These are phyloP conservation scores for Plasmodium malariae DNA, from an alignment of 169 alveolate genomes.

Conservation along the genomic window DNA sequence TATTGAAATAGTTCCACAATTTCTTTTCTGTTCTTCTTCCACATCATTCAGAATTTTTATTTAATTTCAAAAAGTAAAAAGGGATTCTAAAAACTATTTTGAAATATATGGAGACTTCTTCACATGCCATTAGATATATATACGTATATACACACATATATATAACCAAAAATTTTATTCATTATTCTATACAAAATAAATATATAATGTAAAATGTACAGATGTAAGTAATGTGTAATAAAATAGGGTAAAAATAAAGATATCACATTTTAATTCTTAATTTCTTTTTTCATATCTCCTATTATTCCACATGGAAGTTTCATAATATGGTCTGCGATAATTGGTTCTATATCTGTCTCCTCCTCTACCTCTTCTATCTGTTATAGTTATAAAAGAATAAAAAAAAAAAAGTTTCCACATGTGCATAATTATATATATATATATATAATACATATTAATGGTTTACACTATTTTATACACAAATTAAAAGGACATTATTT, in stretches of 20 bases:
- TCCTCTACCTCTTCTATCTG: constrained; percentile 71
- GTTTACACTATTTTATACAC: no score
- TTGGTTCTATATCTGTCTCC: constrained; percentile 31
- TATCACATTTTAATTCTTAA: constrained; percentile 6
- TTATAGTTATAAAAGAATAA: not conserved
- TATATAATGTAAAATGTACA: not conserved
- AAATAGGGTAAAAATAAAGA: no score
- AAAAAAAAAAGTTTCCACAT: not conserved
- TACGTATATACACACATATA: no score
- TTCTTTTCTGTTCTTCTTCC: not conserved
- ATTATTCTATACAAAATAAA: not conserved
- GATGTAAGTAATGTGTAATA: not conserved
- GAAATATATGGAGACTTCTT: not conserved
- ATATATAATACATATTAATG: no score
- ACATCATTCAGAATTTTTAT: not conserved
- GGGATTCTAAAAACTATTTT: not conserved
- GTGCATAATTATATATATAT: not conserved
- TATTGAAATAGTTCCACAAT: not conserved
- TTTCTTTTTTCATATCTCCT: constrained; percentile 70
- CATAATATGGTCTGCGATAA: constrained; percentile 57
- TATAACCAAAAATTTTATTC: constrained; percentile 7
- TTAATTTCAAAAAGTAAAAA: not conserved
- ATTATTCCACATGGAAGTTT: constrained; percentile 71
- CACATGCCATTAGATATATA: constrained; percentile 14
- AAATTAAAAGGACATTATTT: no score